Base-by-base conservation (phyloP, 192 early-diverging fungal species). In the Mortierella antarctica region DNA sequence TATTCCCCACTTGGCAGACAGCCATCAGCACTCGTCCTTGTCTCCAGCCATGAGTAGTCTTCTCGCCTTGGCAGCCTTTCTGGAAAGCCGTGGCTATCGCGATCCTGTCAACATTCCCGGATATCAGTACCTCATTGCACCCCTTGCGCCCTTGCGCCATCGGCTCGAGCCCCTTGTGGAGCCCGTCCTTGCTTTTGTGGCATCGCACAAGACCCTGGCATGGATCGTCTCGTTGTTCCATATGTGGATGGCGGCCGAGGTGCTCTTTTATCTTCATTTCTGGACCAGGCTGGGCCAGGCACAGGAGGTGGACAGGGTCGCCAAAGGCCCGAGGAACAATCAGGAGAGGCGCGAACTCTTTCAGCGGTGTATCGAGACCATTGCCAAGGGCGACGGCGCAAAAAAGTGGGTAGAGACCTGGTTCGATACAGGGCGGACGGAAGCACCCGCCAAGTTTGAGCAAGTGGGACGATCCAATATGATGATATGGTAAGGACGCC, bases 181-280 rank as follows among this genome's bases (percentile, higher is more conserved):
- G 10, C 62, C 63, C 1, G 18, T 73, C 6, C 7, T 58, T 6
- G 18, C 65, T 41, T 67, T 70, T 14, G 50, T 80, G 2, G 44
- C 70, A 4, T 67, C 70, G 6, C 65, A 72, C 31, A 57, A 67
- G 48, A 63, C 77, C 1, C 20, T 80, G 57, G 59, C 65, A 7
- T 80, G 77, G 77, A 63, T 80, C 13, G 65, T 80, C 8, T 62
- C 77, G 13, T n/a, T 71, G 40, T 49, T 80, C 31, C 69, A 80
- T 51, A 45, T 80, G 23, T 80, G 77, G 77, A 67, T 80, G 77
- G 70, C 70, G 18, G 40, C 70, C n/a, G 77, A 80, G 49, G n/a
- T 80, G 6, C 7, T 80, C 23, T 80, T 80, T 23, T 80, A 61
- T 39, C 45, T 80, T 40, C 64, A 67, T 15, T 80, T 72, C 49